Base-by-base conservation (phyloP, 164 flowering plant species). In the Saururus chinensis region DNA sequence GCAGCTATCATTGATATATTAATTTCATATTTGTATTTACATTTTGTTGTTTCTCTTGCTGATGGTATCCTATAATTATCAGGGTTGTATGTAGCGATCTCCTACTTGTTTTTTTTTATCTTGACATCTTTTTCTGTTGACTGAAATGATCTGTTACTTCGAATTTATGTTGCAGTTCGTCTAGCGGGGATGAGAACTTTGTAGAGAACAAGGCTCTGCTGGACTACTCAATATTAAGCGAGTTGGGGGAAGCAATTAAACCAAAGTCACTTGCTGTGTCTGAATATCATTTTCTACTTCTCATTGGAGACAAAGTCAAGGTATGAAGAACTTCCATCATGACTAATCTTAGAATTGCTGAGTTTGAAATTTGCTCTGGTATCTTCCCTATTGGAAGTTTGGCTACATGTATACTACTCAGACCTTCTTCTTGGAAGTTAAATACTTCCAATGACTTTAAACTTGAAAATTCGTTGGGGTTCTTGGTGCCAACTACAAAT, bases 121-220 rank as follows among this genome's bases (percentile, higher is more conserved):
- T 2, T 30, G 37, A 30, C 37, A 30, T 2, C 4, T 30, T 30
- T 30, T 30, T 30, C 2, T 30, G 37, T 30, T 30, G 37, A 30
- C n/a, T n/a, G n/a, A n/a, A n/a, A n/a, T n/a, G n/a, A n/a, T n/a
- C n/a, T n/a, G n/a, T n/a, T n/a, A n/a, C n/a, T n/a, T n/a, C n/a
- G n/a, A n/a, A n/a, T n/a, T n/a, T n/a, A 45, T 45, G 49, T 7
- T 64, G 57, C 40, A 40, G 20, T 22, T 57, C 64, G 66, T 30
- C 88, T 37, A 72, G 83, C 74, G 99, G 97, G 68, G 96, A 91
- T 80, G 90, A 86, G 73, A 91, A 95, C 70, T 95, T 95, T 78
- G 99, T 95, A 77, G 99, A 95, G 79, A 95, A 87, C 81, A 95
- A 95, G 76, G 97, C 89, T 60, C 89, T 91, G 58, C 73, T 95